Base-by-base conservation (phyloP, 2,329 filamentous ascomycete species). In the Thermothelomyces thermophilus region DNA sequence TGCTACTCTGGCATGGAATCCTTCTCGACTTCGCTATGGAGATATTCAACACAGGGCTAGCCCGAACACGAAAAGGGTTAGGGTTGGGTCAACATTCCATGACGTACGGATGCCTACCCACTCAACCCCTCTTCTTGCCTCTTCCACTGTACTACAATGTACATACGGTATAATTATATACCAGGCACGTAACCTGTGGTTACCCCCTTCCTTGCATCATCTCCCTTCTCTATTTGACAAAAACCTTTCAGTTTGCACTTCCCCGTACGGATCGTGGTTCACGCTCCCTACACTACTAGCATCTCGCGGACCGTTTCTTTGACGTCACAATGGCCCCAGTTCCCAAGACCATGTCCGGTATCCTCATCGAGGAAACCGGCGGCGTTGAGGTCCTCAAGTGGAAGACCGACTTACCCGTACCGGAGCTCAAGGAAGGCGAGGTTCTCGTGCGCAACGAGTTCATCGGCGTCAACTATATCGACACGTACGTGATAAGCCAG, bases 401-500 rank as follows among this genome's bases (percentile, higher is more conserved):
- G 68, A 84, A 77, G 61, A 80, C 80, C 16, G 80, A 88, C 62
- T 66, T 89, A 3, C 82, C 85, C 5, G 79, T 95, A 1, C 87
- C 89, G 0, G 70, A 74, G 43, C 79, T 77, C 2, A 72, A 79
- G 31, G 79, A 83, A n/a, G 83, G 82, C 51, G 76, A 95, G 58
- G 68, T 95, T 19, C 77, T 95, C 3, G 79, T 95, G 51, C 86
- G 84, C 68, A 95, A 95, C 68, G 80, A 84, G 56, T 86, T 79
- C 64, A 75, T 85, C 42, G 90, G 90, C 52, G 73, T 95, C 54
- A 95, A 95, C 70, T 95, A 79, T 70, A 94, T 95, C 62, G 90
- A 95, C 68, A 95, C 73, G 76, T 82, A 66, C 60, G 70, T 57
- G 14, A 42, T 14, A 16, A 39, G 3, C 10, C 26, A 14, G 7